A percentile compares a stretch with the other conserved stretches of the same genome.
Conservation (phyloP, 768 basidiomycete species). For the Polyporus arcularius region DNA sequence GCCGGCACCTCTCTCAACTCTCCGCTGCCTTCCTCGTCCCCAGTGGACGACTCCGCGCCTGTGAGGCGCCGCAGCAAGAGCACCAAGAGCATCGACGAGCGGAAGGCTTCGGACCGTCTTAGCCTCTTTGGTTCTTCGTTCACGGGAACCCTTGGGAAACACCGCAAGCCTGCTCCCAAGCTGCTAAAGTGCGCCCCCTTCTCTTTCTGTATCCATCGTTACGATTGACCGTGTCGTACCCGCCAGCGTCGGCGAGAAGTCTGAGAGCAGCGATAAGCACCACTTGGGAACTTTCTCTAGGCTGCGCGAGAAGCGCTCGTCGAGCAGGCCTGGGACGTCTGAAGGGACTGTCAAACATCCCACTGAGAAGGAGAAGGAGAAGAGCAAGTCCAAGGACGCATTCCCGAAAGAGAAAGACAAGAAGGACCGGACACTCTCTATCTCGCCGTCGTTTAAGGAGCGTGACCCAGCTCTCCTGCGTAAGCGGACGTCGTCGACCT, state of each 20-base stretch:
- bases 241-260: constrained; percentile 36
- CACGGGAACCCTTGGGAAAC: constrained; percentile 61
- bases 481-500: constrained; percentile 49
- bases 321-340: constrained; percentile 44
- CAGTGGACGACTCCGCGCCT: constrained; percentile 14
- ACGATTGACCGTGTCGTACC: not conserved
- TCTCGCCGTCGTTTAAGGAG: constrained; percentile 23
- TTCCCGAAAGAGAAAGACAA: constrained; percentile 24
- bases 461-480: constrained; percentile 46
- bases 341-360: constrained; percentile 30
- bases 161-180: constrained; percentile 80
- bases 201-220: constrained; percentile 3
- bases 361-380: constrained; percentile 21
- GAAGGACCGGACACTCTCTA: constrained; percentile 23
- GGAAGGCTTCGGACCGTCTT: constrained; percentile 54
- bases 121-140: constrained; percentile 82
- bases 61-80: constrained; percentile 41
- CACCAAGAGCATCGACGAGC: constrained; percentile 54
- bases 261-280: constrained; percentile 45
- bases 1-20: constrained; percentile 23
- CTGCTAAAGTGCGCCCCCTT: constrained; percentile 56
- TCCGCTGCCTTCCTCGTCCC: constrained; percentile 7
- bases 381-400: constrained; percentile 28
- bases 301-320: constrained; percentile 42
- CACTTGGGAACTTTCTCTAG: constrained; percentile 25